These are phyloP conservation scores for Cryphonectria japonica DNA, from an alignment of 2,329 filamentous ascomycete genomes.

Conservation along the genomic window DNA sequence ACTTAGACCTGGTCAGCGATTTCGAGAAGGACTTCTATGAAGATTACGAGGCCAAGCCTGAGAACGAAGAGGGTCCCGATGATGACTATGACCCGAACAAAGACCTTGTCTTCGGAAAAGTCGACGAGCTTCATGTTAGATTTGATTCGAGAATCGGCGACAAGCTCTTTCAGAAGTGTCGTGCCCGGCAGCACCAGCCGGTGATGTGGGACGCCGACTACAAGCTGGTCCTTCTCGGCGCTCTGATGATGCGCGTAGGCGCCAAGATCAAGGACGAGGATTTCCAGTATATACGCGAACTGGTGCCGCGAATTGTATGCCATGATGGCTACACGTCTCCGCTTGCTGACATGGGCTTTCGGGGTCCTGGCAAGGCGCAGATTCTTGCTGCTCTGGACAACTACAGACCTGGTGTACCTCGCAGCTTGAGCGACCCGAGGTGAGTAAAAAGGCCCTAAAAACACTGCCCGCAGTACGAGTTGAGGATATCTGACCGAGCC, in stretches of 20 bases:
- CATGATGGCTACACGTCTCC: constrained; percentile 1
- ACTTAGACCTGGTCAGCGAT: constrained; percentile 22
- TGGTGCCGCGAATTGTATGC: constrained; percentile 26
- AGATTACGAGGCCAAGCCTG: not conserved
- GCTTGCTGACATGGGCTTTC: constrained; percentile 28
- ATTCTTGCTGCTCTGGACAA: constrained; percentile 33
- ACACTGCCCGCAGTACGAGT: not conserved
- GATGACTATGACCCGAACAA: constrained; percentile 8
- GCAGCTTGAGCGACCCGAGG: constrained; percentile 31
- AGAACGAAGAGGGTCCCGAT: not conserved
- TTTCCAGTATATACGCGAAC: constrained; percentile 29
- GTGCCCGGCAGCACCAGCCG: constrained; percentile 34
- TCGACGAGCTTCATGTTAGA: not conserved
- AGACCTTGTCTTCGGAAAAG: not conserved
- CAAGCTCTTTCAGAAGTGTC: constrained; percentile 20
- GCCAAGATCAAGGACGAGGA: constrained; percentile 32
- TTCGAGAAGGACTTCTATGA: constrained; percentile 10
- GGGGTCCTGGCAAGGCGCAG: constrained; percentile 30
- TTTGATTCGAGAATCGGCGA: constrained; percentile 23
- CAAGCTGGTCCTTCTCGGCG: constrained; percentile 31
- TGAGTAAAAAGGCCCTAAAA: not conserved
- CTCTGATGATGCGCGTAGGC: constrained; percentile 34
- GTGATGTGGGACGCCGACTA: constrained; percentile 25
- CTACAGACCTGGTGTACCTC: constrained; percentile 31
- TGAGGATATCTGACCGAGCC: not conserved